These are phyloP conservation scores for Solanum acaule DNA, from an alignment of 257 asterid species.

Conservation along the genomic window DNA sequence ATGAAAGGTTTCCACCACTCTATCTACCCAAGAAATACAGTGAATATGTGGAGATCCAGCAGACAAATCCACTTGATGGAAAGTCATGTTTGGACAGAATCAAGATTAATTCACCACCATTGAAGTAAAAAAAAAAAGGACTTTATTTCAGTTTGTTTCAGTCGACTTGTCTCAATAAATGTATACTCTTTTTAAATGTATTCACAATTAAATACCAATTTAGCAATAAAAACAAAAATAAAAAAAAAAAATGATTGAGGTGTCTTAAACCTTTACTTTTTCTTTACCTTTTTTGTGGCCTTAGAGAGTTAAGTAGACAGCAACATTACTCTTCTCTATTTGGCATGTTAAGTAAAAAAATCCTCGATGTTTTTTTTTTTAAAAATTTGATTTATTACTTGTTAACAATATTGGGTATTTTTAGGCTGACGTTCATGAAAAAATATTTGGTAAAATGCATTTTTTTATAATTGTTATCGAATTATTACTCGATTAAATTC, in stretches of 20 bases:
- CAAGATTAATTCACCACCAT: conserved; percentile 1
- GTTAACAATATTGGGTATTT: too few relatives aligned
- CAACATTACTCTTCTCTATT: not conserved
- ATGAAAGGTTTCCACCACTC: conserved; percentile 7
- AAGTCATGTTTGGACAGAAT: conserved; percentile 40
- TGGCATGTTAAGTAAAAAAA: not conserved
- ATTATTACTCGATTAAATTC: not conserved
- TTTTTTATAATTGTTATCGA: not conserved
- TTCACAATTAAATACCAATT: not conserved
- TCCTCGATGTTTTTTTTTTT: too few relatives aligned
- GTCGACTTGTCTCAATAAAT: not conserved
- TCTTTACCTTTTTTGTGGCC: not conserved
- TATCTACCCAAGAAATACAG: conserved; percentile 42
- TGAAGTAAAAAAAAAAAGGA: not conserved
- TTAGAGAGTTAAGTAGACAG: not conserved
- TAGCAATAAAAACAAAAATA: not conserved
- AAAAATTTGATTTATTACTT: too few relatives aligned
- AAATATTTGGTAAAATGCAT: not conserved
- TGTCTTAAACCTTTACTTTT: too few relatives aligned
- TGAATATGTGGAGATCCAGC: conserved; percentile 51
- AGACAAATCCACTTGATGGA: conserved; percentile 37
- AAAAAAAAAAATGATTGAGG: not conserved
- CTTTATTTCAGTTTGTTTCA: not conserved
- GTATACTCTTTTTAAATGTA: not conserved
- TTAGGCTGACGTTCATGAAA: not conserved